Evolutionary conservation across 1,284 basidiomycete species (phyloP), one percentile per base, ranked within the genome.

Genomic region (Puccinia coronata): DNA sequence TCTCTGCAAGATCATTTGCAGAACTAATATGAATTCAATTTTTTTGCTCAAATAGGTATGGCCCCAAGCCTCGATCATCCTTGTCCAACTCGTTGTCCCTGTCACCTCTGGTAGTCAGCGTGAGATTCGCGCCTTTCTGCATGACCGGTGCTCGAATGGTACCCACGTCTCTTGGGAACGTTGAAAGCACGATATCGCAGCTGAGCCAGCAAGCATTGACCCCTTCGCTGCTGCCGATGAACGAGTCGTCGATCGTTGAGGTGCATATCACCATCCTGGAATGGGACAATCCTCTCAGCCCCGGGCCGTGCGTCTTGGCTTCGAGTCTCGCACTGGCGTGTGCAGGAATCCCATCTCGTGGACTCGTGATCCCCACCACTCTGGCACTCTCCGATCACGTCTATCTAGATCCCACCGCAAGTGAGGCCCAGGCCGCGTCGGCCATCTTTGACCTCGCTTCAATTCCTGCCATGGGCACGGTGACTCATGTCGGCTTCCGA

Each of bases 71-170:
- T 61, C 73, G 73, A 41, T 39, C 57, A 25, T 57, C 73, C 41
- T 49, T 71, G 51, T 59, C 73, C 8, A 75, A 61, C 55, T 75
- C 73, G 11, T 61, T 57, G 34, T 71, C 69, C 20, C 41, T 57
- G n/a, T 75, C 73, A 1, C 53, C 53, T 39, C 39, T 75, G 16
- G 39, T 59, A 18, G 57, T 75, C 47, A 41, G 57, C 47, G 43
- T 75, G 55, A 57, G 47, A 43, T 75, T 75, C 73, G 57, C 73
- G n/a, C 51, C 73, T 41, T 75, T 75, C 31, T 75, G 53, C 25
- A 41, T 74, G 39, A 12, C 72, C 5, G 55, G 72, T 25, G 51
- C 12, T 53, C 34, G 39, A 28, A 36, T 61, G 39, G n/a, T 41
- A 61, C 55, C 73, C 1, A 61, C 41, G 18, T 25, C 34, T 11